Evolutionary conservation across 2,329 filamentous ascomycete species (phyloP), one percentile per base, ranked within the genome.

Genomic region (Bretziella fagacearum): DNA sequence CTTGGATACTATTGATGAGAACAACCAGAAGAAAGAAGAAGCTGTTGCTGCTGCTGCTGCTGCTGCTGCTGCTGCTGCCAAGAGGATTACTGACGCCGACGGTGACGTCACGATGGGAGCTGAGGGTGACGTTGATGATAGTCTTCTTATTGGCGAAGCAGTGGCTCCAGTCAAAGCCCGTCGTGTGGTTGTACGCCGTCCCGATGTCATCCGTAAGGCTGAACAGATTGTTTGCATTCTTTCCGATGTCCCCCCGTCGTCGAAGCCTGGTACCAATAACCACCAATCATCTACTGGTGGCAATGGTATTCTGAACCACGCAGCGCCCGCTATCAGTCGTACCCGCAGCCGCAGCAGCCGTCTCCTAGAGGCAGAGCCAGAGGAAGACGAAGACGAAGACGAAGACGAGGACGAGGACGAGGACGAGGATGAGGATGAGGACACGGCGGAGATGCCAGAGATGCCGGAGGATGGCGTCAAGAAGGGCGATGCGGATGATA

Each of bases 161-260:
- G 22, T 15, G 11, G 27, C 26, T 0, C 37, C 46, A 20, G 33
- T 43, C 7, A 65, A 64, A 3, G 54, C 57, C 8, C 62, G 66
- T 8, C 65, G 63, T 47, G 54, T 60, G 0, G 70, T 67, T 0
- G 67, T 77, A 1, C 60, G 73, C 15, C 62, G 71, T 23, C 69
- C 71, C 0, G 75, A 80, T 48, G 64, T 80, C 25, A 62, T 79
- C 2, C 71, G 74, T 27, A 74, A 73, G 55, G 75, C 76, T 0
- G 76, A 80, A 52, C 69, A 74, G 52, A 71, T 71, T 3, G 68
- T 77, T 3, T 53, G 29, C 15, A 27, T 45, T 4, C 17, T 49
- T 15, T 11, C 22, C 13, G 47, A 49, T 15, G 29, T 23, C n/a
- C n/a, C n/a, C n/a, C 4, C 30, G 8, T 30, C 40, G 15, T 18